Percentiles rank a stretch among this genome's conserved stretches.
These are phyloP conservation scores for Phialophora chinensis DNA, from an alignment of 2,329 filamentous ascomycete species.

Conservation along the genomic window DNA sequence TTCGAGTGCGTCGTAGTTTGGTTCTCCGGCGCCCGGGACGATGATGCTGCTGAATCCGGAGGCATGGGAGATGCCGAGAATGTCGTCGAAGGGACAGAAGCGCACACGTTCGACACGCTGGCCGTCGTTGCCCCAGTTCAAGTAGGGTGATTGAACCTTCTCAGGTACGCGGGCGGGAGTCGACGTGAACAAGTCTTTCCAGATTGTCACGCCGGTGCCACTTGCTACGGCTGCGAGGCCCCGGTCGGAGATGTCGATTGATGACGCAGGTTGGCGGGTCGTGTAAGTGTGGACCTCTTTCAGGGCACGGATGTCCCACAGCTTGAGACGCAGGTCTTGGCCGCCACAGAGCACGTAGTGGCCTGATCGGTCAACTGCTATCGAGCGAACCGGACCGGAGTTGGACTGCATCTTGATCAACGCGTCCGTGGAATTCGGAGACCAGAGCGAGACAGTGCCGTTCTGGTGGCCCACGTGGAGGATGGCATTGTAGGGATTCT, in stretches of 20 bases:
- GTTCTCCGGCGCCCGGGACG: constrained; percentile 91
- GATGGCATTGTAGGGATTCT: constrained; percentile 92
- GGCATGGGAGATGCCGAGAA: constrained; percentile 83
- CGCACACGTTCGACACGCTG: constrained; percentile 77
- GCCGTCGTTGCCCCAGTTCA: constrained; percentile 83
- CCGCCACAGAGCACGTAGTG: constrained; percentile 95
- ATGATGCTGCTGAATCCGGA: constrained; percentile 88
- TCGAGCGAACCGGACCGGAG: constrained; percentile 80
- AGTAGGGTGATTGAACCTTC: constrained; percentile 86
- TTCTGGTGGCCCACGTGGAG: constrained; percentile 94
- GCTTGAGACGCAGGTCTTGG: constrained; percentile 87
- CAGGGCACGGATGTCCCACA: constrained; percentile 95
- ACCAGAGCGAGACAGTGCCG: constrained; percentile 93
- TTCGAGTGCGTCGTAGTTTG: constrained; percentile 94
- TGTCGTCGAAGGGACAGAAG: constrained; percentile 96
- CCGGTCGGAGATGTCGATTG: constrained; percentile 85
- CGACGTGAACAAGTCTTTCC: constrained; percentile 87
- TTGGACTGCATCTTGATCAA: constrained; percentile 92
- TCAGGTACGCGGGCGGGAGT: constrained; percentile 71
- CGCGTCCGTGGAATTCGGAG: constrained; percentile 83
- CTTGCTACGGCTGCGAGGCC: constrained; percentile 87
- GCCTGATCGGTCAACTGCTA: constrained; percentile 87
- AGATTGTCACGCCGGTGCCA: constrained; percentile 87
- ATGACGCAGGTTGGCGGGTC: constrained; percentile 79
- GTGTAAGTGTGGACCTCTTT: constrained; percentile 90